Evolutionary conservation across 106 monocot genomes (phyloP), one percentile per base, ranked within the genome.

Genomic region (Acorus calamus): DNA sequence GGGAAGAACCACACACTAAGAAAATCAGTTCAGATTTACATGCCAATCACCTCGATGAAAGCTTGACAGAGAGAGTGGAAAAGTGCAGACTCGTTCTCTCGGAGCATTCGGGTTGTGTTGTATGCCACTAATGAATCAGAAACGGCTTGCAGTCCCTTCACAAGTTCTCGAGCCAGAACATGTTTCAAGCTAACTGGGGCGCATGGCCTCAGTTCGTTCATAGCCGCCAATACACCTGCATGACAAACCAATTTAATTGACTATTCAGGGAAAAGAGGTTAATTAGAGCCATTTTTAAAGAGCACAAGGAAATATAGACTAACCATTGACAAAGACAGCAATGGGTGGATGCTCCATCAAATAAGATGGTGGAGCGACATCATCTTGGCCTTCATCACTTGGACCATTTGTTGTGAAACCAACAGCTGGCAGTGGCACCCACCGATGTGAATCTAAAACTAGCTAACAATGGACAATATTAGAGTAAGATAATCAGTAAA

Each of bases 291-390:
- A 28, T 28, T 28, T 28, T 28, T 28, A 28, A 28, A 28, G 28
- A 28, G 28, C 28, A 28, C 28, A 28, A 28, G 28, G 28, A 28
- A 28, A 28, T 28, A 28, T 28, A 28, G 28, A 56, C 57, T 81
- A 74, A 96, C 96, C 85, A 81, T 96, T 96, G 52, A 96, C 81
- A 79, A 96, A 96, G 44, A 96, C 87, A 50, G 96, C 96, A 70
- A 96, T 65, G 70, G 96, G 91, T 58, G 87, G 84, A 75, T 87
- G 87, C 71, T 96, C 96, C 96, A 96, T 96, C 69, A 96, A 60
- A 50, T 78, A 61, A 71, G 91, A 88, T 58, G 91, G 96, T 46
- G 96, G 96, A 50, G 83, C 66, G 50, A 91, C 77, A 74, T 87
- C 96, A 79, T 85, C 85, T 5, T 74, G 73, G 64, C 61, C 79